Evolutionary conservation across 169 alveolate species (phyloP), one percentile per base, ranked within the genome.

Genomic region (Eimeria necatrix): DNA sequence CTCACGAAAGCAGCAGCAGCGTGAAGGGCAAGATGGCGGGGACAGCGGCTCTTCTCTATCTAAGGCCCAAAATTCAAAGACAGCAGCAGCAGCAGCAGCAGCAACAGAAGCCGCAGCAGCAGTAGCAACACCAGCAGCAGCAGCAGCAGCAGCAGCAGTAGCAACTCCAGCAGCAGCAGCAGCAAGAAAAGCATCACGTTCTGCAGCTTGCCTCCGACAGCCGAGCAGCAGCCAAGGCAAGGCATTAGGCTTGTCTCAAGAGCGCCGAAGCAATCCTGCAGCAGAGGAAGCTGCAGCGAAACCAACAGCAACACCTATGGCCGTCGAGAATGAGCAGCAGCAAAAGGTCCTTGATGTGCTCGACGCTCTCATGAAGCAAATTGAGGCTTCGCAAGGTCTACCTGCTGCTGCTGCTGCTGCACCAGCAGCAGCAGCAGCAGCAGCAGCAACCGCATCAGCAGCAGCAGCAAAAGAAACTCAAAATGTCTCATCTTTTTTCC

Each of bases 321-420:
- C 78, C 26, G 60, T 59, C 52, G 91, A 48, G 26, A 32, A 5
- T 4, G 78, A 83, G 61, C 73, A 81, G 56, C 73, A 83, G 68
- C 76, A 41, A 20, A 83, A 59, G 68, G 78, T 83, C 14, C 24
- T 83, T 26, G 52, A 59, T 53, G 91, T 83, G 59, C 76, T 83
- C 6, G 91, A 83, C 60, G 22, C 12, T 48, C 91, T 83, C 73
- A 52, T 83, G 91, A 48, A 68, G 78, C 91, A 83, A 24, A 83
- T 83, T 32, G 91, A 83, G 78, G n/a, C 78, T 2, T 83, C 91
- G 52, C 91, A 56, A 46, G 60, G 91, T 6, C 26, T 24, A 16
- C 32, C 78, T 26, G 76, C 60, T 14, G 59, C 52, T 18, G 49
- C 24, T 61, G 22, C 48, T 41, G 16, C 78, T 14, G 4, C 59